A percentile compares a stretch with the other conserved stretches of the same genome.
Evolutionary conservation across 495 filamentous ascomycete species (phyloP).

Genomic region (Bombardia bombarda): DNA sequence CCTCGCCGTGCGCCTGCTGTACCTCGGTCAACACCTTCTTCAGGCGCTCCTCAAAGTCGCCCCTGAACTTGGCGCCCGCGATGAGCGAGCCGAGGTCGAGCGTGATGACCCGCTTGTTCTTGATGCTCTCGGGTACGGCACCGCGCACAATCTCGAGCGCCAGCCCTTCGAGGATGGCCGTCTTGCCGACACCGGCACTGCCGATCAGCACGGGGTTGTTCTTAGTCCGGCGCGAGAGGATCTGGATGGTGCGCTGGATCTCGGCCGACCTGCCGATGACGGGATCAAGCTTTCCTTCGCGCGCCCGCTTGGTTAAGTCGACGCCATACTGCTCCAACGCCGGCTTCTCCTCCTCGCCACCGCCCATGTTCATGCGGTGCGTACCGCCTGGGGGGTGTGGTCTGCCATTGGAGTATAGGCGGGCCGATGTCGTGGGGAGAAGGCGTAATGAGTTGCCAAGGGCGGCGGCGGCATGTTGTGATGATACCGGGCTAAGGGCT

Average conservation of each 20-base stretch:
- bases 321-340: slow-evolving; percentile 86
- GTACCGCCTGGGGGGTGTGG: slow-evolving; percentile 87
- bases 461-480: no score
- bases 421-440: slow-evolving; percentile 23
- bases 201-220: slow-evolving; percentile 97
- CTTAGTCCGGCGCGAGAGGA: slow-evolving; percentile 87
- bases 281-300: slow-evolving; percentile 85
- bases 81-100: slow-evolving; percentile 88
- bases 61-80: slow-evolving; percentile 89
- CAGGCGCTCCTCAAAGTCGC: slow-evolving; percentile 91
- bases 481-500: slow-evolving; percentile 12
- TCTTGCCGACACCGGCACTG: slow-evolving; percentile 89
- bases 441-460: slow-evolving; percentile 8
- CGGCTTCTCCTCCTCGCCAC: slow-evolving; percentile 69
- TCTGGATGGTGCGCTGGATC: slow-evolving; percentile 89
- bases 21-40: slow-evolving; percentile 90
- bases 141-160: slow-evolving; percentile 85
- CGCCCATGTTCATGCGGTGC: slow-evolving; percentile 84
- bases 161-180: slow-evolving; percentile 86
- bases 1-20: slow-evolving; percentile 74
- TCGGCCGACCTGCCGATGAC: slow-evolving; percentile 89
- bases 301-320: slow-evolving; percentile 81
- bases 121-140: slow-evolving; percentile 94
- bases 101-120: slow-evolving; percentile 81
- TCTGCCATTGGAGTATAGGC: slow-evolving; percentile 67